Conservation (phyloP, 148 eudicot genomes). For the Vaccinium vitisidaea region DNA sequence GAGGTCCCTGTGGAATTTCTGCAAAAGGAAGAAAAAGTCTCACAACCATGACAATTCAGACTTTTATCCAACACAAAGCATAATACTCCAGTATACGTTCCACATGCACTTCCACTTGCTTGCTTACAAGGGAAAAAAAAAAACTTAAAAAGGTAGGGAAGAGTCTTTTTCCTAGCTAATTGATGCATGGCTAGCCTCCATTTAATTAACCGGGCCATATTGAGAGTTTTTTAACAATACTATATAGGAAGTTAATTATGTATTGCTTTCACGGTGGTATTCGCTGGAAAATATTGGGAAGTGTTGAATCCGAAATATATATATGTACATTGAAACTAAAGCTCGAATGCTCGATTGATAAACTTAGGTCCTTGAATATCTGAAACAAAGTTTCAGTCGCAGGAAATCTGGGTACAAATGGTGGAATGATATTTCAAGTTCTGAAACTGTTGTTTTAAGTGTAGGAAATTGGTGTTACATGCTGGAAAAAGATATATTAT, state of each 20-base stretch:
- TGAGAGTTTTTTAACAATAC: neutral
- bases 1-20: slow-evolving; percentile 82
- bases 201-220: neutral
- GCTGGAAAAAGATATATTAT: neutral
- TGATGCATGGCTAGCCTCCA: neutral
- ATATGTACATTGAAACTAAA: too few species aligned
- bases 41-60: neutral
- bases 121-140: neutral
- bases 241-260: neutral
- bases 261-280: neutral
- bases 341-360: too few species aligned
- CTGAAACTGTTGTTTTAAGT: too few species aligned
- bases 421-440: too few species aligned
- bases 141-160: neutral
- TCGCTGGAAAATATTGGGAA: neutral
- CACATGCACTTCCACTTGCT: too few species aligned
- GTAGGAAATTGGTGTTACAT: too few species aligned
- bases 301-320: neutral
- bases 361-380: too few species aligned
- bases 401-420: too few species aligned
- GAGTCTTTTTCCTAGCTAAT: neutral
- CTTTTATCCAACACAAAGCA: neutral
- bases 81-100: neutral
- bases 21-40: slow-evolving; percentile 12
- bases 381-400: too few species aligned